Conservation (phyloP, 179 eudicot genomes). For the Amaranthus tricolor region DNA sequence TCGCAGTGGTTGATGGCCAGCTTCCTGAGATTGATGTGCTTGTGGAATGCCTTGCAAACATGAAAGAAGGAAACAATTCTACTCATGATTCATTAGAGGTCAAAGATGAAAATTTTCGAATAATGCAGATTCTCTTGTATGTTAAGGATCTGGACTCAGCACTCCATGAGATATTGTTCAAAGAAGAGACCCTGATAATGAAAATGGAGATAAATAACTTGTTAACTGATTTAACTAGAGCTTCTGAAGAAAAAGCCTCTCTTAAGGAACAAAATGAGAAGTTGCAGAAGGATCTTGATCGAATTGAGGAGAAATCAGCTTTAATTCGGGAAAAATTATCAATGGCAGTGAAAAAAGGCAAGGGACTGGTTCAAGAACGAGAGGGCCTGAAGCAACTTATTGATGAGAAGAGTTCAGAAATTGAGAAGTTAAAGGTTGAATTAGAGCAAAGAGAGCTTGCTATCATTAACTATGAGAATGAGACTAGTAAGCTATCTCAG, state of each 20-base stretch:
- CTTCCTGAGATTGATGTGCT: constrained; percentile 40
- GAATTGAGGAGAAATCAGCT: constrained; percentile 76
- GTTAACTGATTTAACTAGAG: constrained; percentile 40
- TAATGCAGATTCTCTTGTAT: constrained; percentile 57
- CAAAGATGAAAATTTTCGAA: constrained; percentile 46
- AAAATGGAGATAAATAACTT: constrained; percentile 43
- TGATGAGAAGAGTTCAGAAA: constrained; percentile 72
- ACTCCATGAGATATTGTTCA: constrained; percentile 50
- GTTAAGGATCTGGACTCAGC: constrained; percentile 54
- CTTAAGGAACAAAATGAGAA: constrained; percentile 59
- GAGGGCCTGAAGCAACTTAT: constrained; percentile 72
- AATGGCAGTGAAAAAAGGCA: constrained; percentile 97
- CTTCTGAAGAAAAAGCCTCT: constrained; percentile 49
- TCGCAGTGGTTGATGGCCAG: constrained; percentile 34
- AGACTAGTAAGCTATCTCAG: constrained; percentile 48
- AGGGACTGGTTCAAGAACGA: constrained; percentile 93
- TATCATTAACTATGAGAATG: constrained; percentile 43
- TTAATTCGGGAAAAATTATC: constrained; percentile 81
- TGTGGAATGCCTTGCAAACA: constrained; percentile 56
- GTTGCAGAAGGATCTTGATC: constrained; percentile 61
- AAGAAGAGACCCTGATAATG: constrained; percentile 48
- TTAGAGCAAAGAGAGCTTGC: constrained; percentile 50
- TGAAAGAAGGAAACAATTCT: constrained; percentile 42
- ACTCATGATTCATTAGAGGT: constrained; percentile 38
- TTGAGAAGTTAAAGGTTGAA: constrained; percentile 62